Conservation (phyloP, 495 filamentous ascomycete species). For the Achaetomiella virescens region DNA sequence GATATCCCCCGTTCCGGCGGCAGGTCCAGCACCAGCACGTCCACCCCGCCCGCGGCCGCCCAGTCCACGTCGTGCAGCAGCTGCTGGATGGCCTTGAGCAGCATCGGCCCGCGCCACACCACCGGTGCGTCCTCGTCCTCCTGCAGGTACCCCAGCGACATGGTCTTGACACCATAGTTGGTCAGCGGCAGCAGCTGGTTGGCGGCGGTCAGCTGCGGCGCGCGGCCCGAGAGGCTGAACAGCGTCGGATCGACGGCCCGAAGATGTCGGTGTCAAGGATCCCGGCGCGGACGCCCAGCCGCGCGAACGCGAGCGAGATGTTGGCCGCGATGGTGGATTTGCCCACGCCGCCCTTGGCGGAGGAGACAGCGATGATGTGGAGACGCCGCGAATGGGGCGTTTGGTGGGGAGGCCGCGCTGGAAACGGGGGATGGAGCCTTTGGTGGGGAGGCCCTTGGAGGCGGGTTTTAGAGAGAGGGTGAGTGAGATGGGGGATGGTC, state of each 20-base stretch:
- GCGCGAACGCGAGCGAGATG: slow-evolving; percentile 77
- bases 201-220: slow-evolving; percentile 61
- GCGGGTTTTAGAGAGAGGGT: not conserved
- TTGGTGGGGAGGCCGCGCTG: slow-evolving; percentile 79
- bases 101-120: slow-evolving; percentile 96
- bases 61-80: slow-evolving; percentile 91
- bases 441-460: slow-evolving; percentile 66
- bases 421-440: slow-evolving; percentile 71
- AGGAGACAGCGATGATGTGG: slow-evolving; percentile 89
- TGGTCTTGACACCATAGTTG: slow-evolving; percentile 95
- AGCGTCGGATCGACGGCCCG: slow-evolving; percentile 88
- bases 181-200: slow-evolving; percentile 80
- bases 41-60: slow-evolving; percentile 65
- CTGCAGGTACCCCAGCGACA: slow-evolving; percentile 96
- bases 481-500: slow-evolving; percentile 10
- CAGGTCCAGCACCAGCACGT: slow-evolving; percentile 83
- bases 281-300: slow-evolving; percentile 69
- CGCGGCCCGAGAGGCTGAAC: slow-evolving; percentile 57
- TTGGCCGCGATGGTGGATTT: slow-evolving; percentile 95
- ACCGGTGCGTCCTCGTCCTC: slow-evolving; percentile 65
- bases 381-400: slow-evolving; percentile 70
- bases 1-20: slow-evolving; percentile 90
- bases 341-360: slow-evolving; percentile 93
- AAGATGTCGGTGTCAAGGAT: slow-evolving; percentile 96
- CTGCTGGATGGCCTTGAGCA: slow-evolving; percentile 95